Conservation (phyloP, 148 eudicot genomes). For the Amaranthus hypochondriacus region DNA sequence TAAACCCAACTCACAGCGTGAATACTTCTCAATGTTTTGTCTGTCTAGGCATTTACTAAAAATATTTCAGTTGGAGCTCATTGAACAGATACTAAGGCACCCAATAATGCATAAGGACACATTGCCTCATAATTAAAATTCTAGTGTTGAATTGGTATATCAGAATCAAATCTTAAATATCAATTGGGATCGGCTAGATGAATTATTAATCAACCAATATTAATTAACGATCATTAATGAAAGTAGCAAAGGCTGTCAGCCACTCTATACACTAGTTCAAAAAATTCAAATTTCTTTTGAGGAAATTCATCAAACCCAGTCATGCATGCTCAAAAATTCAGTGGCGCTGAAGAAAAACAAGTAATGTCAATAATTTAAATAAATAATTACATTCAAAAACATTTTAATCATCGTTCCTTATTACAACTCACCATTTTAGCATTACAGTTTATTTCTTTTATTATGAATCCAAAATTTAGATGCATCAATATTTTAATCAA, state of each 20-base stretch:
- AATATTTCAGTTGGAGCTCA: background rate
- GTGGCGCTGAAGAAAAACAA: no score
- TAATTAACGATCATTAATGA: background rate
- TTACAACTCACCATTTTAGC: no score
- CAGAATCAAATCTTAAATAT: background rate
- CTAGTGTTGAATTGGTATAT: background rate
- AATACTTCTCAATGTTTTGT: conserved; percentile 3
- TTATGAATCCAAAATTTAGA: no score
- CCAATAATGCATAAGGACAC: background rate
- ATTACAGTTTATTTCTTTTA: no score
- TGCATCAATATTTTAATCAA: no score
- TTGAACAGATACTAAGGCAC: background rate
- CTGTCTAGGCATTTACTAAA: background rate
- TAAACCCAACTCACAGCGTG: background rate
- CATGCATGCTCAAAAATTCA: conserved; percentile 10
- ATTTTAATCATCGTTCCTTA: no score
- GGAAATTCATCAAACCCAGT: conserved; percentile 25
- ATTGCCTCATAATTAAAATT: no score
- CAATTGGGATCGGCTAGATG: background rate
- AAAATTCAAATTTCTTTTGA: background rate
- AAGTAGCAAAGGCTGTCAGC: background rate
- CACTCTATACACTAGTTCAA: background rate
- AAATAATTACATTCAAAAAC: no score
- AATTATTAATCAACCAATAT: background rate
- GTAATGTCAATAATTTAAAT: no score